Evolutionary conservation across 176 grass and related monocot genomes (phyloP).

Genomic region (Ensete glaucum): DNA sequence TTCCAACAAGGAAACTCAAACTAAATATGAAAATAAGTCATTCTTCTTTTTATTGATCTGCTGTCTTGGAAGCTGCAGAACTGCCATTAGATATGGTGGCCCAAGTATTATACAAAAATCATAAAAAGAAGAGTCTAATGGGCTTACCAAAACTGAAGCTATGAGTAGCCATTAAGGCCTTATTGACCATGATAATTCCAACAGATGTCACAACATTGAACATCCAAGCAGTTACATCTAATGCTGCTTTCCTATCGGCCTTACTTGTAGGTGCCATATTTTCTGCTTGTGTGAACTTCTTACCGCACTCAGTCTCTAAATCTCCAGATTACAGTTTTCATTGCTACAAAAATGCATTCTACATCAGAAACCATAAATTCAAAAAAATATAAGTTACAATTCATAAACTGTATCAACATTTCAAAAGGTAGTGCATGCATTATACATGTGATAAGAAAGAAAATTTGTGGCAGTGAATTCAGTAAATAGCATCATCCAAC

Average conservation of each 20-base stretch:
- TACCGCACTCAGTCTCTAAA: not conserved
- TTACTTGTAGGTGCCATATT: conserved; percentile 51
- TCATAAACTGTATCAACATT: not conserved
- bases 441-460: not conserved
- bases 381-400: not conserved
- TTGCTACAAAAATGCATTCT: not conserved
- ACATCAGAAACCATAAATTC: not conserved
- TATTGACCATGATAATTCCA: conserved; percentile 78
- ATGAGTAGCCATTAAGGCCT: conserved; percentile 64
- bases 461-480: too few relatives aligned
- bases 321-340: not conserved
- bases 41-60: too few relatives aligned
- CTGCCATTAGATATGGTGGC: not conserved
- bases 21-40: too few relatives aligned
- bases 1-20: too few relatives aligned
- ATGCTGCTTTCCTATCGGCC: conserved; percentile 45
- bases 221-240: conserved; percentile 59
- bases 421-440: not conserved
- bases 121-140: not conserved
- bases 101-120: not conserved
- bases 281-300: not conserved
- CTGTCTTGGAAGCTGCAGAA: too few relatives aligned
- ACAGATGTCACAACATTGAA: conserved; percentile 76
- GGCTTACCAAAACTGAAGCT: conserved; percentile 65
- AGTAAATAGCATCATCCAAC: too few relatives aligned